Percentiles rank a stretch among this genome's conserved stretches.
These are phyloP conservation scores for Viola odorata DNA, from an alignment of 345 rosid genomes.

Conservation along the genomic window DNA sequence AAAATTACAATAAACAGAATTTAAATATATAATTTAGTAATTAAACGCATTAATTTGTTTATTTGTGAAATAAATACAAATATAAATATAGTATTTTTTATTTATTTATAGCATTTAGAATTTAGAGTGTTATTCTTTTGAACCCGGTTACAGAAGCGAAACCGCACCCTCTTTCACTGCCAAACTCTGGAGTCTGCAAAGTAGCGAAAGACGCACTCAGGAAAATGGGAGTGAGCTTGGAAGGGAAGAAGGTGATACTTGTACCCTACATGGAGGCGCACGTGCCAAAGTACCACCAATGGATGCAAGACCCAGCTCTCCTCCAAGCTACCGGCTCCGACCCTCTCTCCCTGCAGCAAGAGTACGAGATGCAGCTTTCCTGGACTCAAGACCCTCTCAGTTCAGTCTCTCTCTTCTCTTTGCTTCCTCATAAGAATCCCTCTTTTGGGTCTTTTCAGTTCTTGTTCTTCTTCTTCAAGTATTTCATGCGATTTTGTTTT, in stretches of 20 bases:
- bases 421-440: not conserved
- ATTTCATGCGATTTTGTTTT: not conserved
- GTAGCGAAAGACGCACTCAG: not conserved
- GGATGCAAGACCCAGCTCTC: slow-evolving; percentile 88
- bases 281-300: slow-evolving; percentile 69
- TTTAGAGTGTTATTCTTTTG: no score
- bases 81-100: no score
- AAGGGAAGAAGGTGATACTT: slow-evolving; percentile 66
- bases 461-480: not conserved
- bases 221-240: slow-evolving; percentile 53
- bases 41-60: no score
- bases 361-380: slow-evolving; percentile 74
- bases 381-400: slow-evolving; percentile 93
- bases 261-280: slow-evolving; percentile 81
- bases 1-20: no score
- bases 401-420: slow-evolving; percentile 15
- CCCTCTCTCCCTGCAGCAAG: slow-evolving; percentile 76
- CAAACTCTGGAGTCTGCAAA: not conserved
- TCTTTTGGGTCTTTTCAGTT: not conserved
- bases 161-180: no score
- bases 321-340: slow-evolving; percentile 88
- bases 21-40: no score
- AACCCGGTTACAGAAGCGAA: no score
- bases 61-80: no score
- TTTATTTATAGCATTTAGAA: no score